Percentiles rank a stretch among this genome's conserved stretches.
These are phyloP conservation scores for Myxozyma mucilagina DNA, from an alignment of 805 yeast species.

Conservation along the genomic window DNA sequence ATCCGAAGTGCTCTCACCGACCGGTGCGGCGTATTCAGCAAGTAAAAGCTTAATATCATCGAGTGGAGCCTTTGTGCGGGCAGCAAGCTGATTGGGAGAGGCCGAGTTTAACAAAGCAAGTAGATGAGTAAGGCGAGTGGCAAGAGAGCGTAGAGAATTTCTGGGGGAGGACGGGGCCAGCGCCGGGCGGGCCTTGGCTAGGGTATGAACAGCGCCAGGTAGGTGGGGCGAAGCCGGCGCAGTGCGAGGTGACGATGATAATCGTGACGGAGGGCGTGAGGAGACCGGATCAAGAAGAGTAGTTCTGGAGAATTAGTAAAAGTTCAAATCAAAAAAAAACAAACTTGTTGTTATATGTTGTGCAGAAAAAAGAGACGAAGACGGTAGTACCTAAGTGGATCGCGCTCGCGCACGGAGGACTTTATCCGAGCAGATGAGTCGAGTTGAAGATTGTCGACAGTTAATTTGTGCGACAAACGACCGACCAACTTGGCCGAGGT, in stretches of 20 bases:
- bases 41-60: conserved; percentile 40
- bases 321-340: too few relatives aligned
- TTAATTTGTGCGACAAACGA: conserved; percentile 32
- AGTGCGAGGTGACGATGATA: conserved; percentile 22
- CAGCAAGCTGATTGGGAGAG: conserved; percentile 39
- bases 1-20: conserved; percentile 33
- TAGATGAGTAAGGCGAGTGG: conserved; percentile 47
- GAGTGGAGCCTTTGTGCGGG: conserved; percentile 37
- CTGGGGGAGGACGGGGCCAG: conserved; percentile 33
- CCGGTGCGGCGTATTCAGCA: conserved; percentile 36
- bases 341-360: not conserved
- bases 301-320: not conserved
- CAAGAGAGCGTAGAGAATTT: conserved; percentile 32
- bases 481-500: conserved; percentile 26
- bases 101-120: conserved; percentile 52
- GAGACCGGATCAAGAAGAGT: conserved; percentile 14
- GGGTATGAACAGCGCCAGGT: not conserved
- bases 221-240: conserved; percentile 29
- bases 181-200: conserved; percentile 12
- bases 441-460: conserved; percentile 26
- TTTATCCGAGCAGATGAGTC: conserved; percentile 31
- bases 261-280: conserved; percentile 5
- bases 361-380: not conserved
- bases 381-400: conserved; percentile 10
- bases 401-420: conserved; percentile 19